phyloP scores from a whole-genome alignment of 1,139 yeast species.

The Komagataea norvegica region DNA sequence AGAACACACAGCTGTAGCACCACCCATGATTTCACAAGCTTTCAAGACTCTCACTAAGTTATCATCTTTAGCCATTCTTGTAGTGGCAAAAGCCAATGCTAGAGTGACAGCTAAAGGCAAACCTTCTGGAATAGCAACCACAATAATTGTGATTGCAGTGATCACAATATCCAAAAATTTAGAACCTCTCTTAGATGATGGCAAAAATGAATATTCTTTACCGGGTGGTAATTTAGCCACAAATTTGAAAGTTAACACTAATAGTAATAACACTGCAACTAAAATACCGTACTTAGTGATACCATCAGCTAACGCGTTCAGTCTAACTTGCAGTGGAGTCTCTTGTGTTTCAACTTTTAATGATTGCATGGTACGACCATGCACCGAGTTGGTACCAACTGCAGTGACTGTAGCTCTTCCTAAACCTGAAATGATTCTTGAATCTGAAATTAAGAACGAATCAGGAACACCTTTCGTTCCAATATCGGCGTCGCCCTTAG shows the following conservation, averaged over 20 bases:
- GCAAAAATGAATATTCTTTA: constrained; percentile 39
- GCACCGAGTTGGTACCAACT: constrained; percentile 82
- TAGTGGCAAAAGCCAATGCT: constrained; percentile 95
- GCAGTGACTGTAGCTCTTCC: constrained; percentile 87
- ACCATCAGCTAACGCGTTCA: constrained; percentile 81
- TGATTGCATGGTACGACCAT: constrained; percentile 87
- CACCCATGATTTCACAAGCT: constrained; percentile 98
- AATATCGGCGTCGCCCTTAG: constrained; percentile 41
- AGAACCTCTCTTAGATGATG: constrained; percentile 77
- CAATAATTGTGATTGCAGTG: constrained; percentile 86
- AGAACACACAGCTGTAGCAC: constrained; percentile 94
- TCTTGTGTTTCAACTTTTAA: constrained; percentile 68
- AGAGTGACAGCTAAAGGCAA: constrained; percentile 93
- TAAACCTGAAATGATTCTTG: constrained; percentile 78
- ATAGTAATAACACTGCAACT: constrained; percentile 74
- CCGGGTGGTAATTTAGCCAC: constrained; percentile 59
- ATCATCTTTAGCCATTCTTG: constrained; percentile 96
- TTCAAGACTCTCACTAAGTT: constrained; percentile 89
- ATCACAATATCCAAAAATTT: constrained; percentile 80
- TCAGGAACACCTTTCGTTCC: constrained; percentile 50
- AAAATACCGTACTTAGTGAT: constrained; percentile 90
- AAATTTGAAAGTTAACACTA: constrained; percentile 75
- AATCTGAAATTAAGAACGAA: constrained; percentile 88
- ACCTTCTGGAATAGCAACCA: constrained; percentile 98
- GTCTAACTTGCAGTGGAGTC: constrained; percentile 85